These are phyloP conservation scores for Boletus mariae DNA, from an alignment of 1,284 basidiomycete species.

Conservation along the genomic window DNA sequence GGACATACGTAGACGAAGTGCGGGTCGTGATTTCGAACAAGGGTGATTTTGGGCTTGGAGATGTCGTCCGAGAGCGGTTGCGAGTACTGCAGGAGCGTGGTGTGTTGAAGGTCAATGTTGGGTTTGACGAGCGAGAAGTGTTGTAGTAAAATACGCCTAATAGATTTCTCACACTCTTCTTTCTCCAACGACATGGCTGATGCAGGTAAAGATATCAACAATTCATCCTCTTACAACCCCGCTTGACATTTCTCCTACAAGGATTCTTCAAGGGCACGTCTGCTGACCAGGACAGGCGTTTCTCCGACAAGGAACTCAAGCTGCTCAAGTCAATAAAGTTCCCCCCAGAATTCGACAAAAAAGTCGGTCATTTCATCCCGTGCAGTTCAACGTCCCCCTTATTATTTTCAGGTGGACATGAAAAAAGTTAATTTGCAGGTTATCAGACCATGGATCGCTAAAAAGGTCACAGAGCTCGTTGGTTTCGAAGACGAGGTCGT, in stretches of 20 bases:
- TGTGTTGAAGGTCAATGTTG: slow-evolving; percentile 28
- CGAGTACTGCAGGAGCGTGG: slow-evolving; percentile 22
- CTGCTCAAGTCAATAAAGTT: slow-evolving; percentile 89
- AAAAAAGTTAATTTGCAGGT: slow-evolving; percentile 89
- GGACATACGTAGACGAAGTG: slow-evolving; percentile 28
- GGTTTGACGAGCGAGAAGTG: slow-evolving; percentile 34
- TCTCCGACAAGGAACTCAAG: slow-evolving; percentile 92
- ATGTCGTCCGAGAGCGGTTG: slow-evolving; percentile 25
- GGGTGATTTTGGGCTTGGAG: slow-evolving; percentile 26
- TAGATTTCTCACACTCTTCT: slow-evolving; percentile 21
- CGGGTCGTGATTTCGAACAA: slow-evolving; percentile 31
- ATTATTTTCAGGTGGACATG: slow-evolving; percentile 70
- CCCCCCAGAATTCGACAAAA: slow-evolving; percentile 84
- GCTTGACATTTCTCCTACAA: slow-evolving; percentile 27
- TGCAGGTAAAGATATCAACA: slow-evolving; percentile 41
- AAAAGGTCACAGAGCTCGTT: slow-evolving; percentile 84
- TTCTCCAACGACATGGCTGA: slow-evolving; percentile 42
- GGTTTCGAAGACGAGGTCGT: slow-evolving; percentile 97
- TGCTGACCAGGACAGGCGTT: slow-evolving; percentile 83
- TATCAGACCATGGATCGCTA: slow-evolving; percentile 91
- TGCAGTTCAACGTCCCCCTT: neutral
- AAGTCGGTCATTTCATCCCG: slow-evolving; percentile 47
- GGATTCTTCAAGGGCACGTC: slow-evolving; percentile 88
- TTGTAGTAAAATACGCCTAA: slow-evolving; percentile 12
- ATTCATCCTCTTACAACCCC: neutral